Base-by-base conservation (phyloP, 1,284 basidiomycete species). In the Schizophyllum commune region DNA sequence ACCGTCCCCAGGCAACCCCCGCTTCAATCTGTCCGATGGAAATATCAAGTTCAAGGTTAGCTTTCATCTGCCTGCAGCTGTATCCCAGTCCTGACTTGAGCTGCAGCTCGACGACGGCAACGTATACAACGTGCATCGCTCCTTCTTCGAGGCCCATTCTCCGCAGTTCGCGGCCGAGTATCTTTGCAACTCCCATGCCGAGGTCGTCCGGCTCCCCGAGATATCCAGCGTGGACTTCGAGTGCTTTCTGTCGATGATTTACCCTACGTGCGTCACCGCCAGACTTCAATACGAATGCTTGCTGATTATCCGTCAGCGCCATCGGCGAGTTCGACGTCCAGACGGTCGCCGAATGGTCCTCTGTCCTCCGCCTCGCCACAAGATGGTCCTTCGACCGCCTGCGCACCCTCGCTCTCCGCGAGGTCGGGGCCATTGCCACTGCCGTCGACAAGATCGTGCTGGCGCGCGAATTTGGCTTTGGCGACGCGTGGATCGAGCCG, bases 291-390 rank as follows among this genome's bases (percentile, higher is more conserved):
- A 33, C 51, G 33, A 7, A 39, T 19, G 3, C 21, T 17, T 59
- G 17, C 32, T 33, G 19, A 60, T 51, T 9, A 51, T 52, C 7
- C 22, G 47, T 17, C 59, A 75, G 75, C 17, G 67, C 71, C 58
- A 71, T 74, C n/a, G 57, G 63, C 0, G 62, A 67, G n/a, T 67
- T 65, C 8, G 70, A 74, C 55, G 65, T 73, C 53, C 65, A 65
- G 2, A 72, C 72, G 8, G 64, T 68, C n/a, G 66, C 70, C 34
- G 72, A 77, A 54, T 79, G 77, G 77, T 71, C 69, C 32, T 71
- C 73, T 1, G 67, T 77, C 39, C 73, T 78, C 15, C 64, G 71
- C 17, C 69, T 77, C 32, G 66, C 75, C 1, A 68, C 69, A 13
- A 66, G 65, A 21, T 76, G 72, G 71, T 67, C 68, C 9, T 76